Conservation (phyloP, 345 rosid species). For the Linum tenue region DNA sequence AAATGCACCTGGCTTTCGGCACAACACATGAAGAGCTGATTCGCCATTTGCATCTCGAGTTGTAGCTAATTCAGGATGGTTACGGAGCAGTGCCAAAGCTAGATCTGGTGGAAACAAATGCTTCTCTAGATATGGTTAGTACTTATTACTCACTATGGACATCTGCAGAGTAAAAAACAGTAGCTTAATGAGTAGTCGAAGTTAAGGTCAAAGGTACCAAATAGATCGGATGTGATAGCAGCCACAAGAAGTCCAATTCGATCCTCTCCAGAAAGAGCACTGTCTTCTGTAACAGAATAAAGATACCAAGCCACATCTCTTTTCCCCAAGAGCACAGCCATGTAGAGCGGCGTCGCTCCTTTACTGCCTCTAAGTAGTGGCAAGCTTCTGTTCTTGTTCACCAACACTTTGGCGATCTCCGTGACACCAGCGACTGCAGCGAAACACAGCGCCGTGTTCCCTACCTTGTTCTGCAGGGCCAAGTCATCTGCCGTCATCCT, state of each 20-base stretch:
- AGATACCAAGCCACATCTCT: slow-evolving; percentile 33
- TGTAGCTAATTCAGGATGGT: slow-evolving; percentile 27
- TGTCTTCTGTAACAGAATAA: slow-evolving; percentile 16
- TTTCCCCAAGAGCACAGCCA: slow-evolving; percentile 33
- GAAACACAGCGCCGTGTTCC: slow-evolving; percentile 16
- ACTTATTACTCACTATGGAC: neutral
- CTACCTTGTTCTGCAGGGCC: slow-evolving; percentile 7
- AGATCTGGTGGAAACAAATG: slow-evolving; percentile 17
- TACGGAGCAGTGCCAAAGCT: slow-evolving; percentile 25
- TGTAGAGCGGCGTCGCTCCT: slow-evolving; percentile 27
- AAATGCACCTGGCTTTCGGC: slow-evolving; percentile 23
- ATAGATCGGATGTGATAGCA: slow-evolving; percentile 20
- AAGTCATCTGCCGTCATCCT: neutral
- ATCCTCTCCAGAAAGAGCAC: slow-evolving; percentile 21
- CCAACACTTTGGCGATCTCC: slow-evolving; percentile 31
- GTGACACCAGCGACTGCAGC: slow-evolving; percentile 31
- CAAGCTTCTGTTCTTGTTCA: slow-evolving; percentile 20
- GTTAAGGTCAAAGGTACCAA: slow-evolving; percentile 14
- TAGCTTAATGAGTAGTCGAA: neutral
- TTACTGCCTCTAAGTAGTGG: slow-evolving; percentile 23
- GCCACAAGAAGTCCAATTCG: slow-evolving; percentile 20
- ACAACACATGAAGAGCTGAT: slow-evolving; percentile 32
- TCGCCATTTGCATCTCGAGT: slow-evolving; percentile 23
- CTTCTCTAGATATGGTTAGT: neutral
- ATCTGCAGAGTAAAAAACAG: too few relatives aligned